Conservation (phyloP, 1,284 basidiomycete genomes). For the Trichosporon sp. region DNA sequence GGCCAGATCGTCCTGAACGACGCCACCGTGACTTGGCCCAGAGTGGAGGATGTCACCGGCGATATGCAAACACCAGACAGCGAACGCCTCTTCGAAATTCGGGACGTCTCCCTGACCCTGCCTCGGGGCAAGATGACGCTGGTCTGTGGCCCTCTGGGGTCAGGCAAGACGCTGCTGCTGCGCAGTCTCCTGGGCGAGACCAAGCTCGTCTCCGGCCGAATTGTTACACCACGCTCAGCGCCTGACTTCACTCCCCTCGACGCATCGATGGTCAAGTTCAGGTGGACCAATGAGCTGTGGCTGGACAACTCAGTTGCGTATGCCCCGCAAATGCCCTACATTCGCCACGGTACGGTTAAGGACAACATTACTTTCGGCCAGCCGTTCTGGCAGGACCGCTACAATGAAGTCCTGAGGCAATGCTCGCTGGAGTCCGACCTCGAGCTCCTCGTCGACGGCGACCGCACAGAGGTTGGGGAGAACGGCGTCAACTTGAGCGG, state of each 20-base stretch:
- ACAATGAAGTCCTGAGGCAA: conserved; percentile 39
- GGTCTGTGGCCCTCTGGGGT: conserved; percentile 45
- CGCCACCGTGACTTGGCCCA: conserved; percentile 43
- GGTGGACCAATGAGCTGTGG: conserved; percentile 36
- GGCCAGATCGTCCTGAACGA: conserved; percentile 25
- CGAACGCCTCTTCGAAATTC: conserved; percentile 26
- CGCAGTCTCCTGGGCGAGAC: conserved; percentile 45
- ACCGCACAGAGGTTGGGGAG: conserved; percentile 74
- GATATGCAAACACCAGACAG: neutral
- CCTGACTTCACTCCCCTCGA: conserved; percentile 31
- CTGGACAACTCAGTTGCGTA: conserved; percentile 41
- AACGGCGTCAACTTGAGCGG: conserved; percentile 62
- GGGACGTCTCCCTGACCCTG: conserved; percentile 31
- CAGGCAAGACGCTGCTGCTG: conserved; percentile 48
- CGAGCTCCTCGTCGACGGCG: conserved; percentile 40
- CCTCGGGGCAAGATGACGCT: conserved; percentile 39
- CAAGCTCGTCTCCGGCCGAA: conserved; percentile 21
- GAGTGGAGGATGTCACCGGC: conserved; percentile 3
- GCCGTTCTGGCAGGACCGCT: conserved; percentile 44
- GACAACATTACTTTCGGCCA: conserved; percentile 51
- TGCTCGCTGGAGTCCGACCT: conserved; percentile 44
- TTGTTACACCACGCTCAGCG: conserved; percentile 30
- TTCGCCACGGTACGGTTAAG: conserved; percentile 46
- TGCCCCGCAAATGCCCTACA: conserved; percentile 46
- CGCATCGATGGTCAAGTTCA: conserved; percentile 10